Base-by-base conservation (phyloP, 768 basidiomycete genomes). In the Podaxis sp. region DNA sequence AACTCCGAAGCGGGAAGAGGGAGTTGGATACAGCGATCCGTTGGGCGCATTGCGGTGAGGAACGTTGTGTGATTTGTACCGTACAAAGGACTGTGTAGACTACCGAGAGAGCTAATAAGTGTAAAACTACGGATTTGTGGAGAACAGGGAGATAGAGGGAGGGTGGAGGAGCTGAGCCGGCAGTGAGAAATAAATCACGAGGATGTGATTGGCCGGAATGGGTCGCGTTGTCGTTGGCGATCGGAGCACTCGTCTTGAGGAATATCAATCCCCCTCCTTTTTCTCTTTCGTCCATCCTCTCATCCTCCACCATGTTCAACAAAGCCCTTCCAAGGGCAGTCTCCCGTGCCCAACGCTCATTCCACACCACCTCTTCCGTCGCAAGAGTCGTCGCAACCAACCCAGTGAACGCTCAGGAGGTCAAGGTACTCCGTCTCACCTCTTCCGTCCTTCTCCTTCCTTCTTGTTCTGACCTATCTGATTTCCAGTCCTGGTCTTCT, bases 361-460 rank as follows among this genome's bases (percentile, higher is more conserved):
- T 93, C 74, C 83, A 86, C 68, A 77, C 86, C 1, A 86, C 93
- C 2, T 72, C 83, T 6, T 74, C 84, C 44, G 82, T 79, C 23
- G 74, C 79, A 63, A 84, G 79, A 69, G 79, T 92, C 64, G 84
- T 85, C 61, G 85, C 85, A 42, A 86, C 89, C 50, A 88, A 82
- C 68, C 88, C 90, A 25, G 82, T 87, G 65, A 90, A 86, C 73
- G 93, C 92, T 14, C 81, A 92, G 74, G 87, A 93, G 74, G 91
- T 88, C 72, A 82, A 87, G 80, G 92, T 93, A 70, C 14, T 73
- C 40, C 52, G 53, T 73, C 38, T 50, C 59, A 50, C 37, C 60
- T 53, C 54, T 55, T 55, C 57, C 32, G 47, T 42, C 55, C 36
- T 57, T 36, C 62, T 62, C 52, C 35, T 58, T 54, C 58, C 50